Evolutionary conservation across 2,329 filamentous ascomycete species (phyloP), one percentile per base, ranked within the genome.

Genomic region (Pseudogymnoascus sp.): DNA sequence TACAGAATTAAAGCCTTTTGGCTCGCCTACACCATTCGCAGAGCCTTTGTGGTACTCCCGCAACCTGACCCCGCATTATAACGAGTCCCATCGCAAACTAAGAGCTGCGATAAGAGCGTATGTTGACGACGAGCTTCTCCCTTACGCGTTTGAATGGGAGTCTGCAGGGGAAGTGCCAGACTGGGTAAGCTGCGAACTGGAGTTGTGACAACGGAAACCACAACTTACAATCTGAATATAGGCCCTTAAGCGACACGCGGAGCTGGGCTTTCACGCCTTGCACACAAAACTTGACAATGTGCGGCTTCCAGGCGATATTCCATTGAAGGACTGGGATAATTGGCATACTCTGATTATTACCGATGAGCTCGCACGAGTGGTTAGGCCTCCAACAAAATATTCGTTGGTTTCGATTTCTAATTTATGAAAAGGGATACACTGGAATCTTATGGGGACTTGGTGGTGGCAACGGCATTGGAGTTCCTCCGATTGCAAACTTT

Each of bases 131-230:
- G 75, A 85, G 38, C 77, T 89, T 50, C 75, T 82, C 1, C 85
- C 85, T 0, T 77, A 81, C 66, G 81, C 82, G 3, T 78, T 85
- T 34, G 83, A 88, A 40, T 89, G 87, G 86, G 87, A 89, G 70
- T 79, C 78, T 3, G 80, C 81, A 2, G 81, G 81, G 1, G 72
- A 81, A 62, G 82, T 83, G 11, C 82, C 82, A 10, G 70, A 73
- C 5, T 68, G 74, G 53, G 81, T 75, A 37, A 71, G 75, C 44
- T 70, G 70, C 5, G 68, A 69, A 40, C 25, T 5, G n/a, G 5
- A 18, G 21, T 36, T 56, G 23, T 11, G 37, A 28, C 31, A 21
- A n/a, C n/a, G 11, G 18, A 31, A 42, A 60, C 18, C 25, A 36
- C 8, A n/a, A 16, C 37, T 63, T 14, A 50, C n/a, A 25, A 14